Evolutionary conservation across 768 basidiomycete species (phyloP), one percentile per base, ranked within the genome.

Genomic region (Mrakia blollopis): DNA sequence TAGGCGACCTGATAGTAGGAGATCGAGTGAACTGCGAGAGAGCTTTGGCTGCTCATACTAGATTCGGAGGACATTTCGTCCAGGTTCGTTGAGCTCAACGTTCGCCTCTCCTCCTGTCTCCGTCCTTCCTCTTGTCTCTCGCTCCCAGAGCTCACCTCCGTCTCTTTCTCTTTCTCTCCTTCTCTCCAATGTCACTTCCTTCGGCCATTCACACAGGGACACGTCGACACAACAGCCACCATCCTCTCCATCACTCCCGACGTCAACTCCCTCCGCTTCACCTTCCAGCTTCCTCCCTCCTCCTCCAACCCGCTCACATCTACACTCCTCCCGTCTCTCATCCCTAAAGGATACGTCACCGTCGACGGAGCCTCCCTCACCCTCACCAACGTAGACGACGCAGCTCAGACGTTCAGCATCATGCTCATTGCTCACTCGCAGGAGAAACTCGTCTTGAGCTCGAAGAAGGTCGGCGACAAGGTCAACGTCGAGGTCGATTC

Each of bases 381-480:
- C 2, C 80, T 99, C 80, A 98, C 94, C 0, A 85, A 85, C 41
- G 93, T 98, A 44, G 84, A 81, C 21, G 73, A 72, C 25, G 89
- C 84, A 89, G 91, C 82, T 79, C 80, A 35, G 81, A 86, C 44
- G n/a, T 96, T 98, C 81, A 89, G 90, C 47, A 88, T 99, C 72
- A 98, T 98, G 95, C 88, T 99, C 79, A 95, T 99, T 84, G 89
- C 89, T 80, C 95, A 98, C 84, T 95, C 93, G 16, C 96, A 97
- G 82, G 85, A 89, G 80, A 93, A 90, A 84, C 90, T 98, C 76
- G 91, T 92, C 2, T 86, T 99, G 72, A 87, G 87, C 54, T 87
- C 85, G 78, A 99, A 98, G 83, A 79, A 80, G 3, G 83, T 91
- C 1, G 95, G 94, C 0, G 88, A 88, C 67, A 91, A 87, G 80